phyloP scores from a whole-genome alignment of 139 green algal species.

The Prasinococcaceae sp. region DNA sequence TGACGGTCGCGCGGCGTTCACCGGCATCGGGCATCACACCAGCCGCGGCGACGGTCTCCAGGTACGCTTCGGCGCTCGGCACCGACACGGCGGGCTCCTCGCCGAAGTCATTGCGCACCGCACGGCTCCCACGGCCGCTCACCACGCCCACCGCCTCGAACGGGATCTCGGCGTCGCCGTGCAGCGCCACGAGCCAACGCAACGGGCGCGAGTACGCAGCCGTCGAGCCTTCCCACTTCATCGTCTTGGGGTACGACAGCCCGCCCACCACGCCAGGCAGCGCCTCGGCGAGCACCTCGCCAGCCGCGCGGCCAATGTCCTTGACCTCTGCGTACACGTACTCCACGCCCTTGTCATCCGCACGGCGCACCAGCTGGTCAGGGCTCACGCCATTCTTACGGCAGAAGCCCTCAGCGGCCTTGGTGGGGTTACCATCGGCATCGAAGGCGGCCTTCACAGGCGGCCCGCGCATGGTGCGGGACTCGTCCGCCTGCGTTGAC shows the following conservation, averaged over 20 bases:
- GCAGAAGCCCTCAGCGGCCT: constrained; percentile 84
- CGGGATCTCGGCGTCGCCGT: constrained; percentile 55
- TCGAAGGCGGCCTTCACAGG: constrained; percentile 54
- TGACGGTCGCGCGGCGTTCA: constrained; percentile 46
- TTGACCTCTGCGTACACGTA: constrained; percentile 69
- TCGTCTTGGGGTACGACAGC: constrained; percentile 76
- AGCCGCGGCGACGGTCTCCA: too few species aligned
- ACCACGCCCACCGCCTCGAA: constrained; percentile 37
- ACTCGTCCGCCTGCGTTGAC: constrained; percentile 32
- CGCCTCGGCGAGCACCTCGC: constrained; percentile 53
- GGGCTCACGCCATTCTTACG: constrained; percentile 62
- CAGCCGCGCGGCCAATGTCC: constrained; percentile 8
- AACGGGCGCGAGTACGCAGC: constrained; percentile 70
- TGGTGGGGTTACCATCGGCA: constrained; percentile 52
- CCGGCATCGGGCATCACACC: too few species aligned
- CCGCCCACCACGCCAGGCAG: constrained; percentile 50
- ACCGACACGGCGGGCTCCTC: too few species aligned
- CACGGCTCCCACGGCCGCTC: too few species aligned
- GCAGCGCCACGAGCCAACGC: constrained; percentile 86
- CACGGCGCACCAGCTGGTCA: constrained; percentile 30
- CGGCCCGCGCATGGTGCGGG: constrained; percentile 63
- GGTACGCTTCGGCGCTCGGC: too few species aligned
- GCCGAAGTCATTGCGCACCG: too few species aligned
- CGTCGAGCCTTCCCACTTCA: constrained; percentile 92
- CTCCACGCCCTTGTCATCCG: constrained; percentile 75